Conservation (phyloP, 352 stramenopile species). For the Pythium oligandrum region DNA sequence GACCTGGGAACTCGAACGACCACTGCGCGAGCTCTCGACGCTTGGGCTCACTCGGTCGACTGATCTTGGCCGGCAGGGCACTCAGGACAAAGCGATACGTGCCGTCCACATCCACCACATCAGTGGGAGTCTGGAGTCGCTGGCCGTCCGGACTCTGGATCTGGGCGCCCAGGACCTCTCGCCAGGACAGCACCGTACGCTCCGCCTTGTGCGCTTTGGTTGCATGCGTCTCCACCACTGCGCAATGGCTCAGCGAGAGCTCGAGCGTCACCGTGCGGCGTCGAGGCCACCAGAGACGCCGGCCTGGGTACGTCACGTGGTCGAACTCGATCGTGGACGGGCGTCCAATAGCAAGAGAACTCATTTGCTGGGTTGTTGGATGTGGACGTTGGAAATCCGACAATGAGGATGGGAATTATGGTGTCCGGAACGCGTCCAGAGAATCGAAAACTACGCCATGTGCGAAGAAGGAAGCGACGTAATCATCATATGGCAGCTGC, state of each 20-base stretch:
- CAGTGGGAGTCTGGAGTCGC: constrained; percentile 21
- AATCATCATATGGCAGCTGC: too few relatives aligned
- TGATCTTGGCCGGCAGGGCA: constrained; percentile 26
- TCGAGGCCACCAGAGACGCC: too few relatives aligned
- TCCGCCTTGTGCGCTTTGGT: not conserved
- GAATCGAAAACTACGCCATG: too few relatives aligned
- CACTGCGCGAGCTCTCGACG: constrained; percentile 36
- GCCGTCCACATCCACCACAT: constrained; percentile 6
- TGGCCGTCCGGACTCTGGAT: constrained; percentile 39
- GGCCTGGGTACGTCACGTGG: too few relatives aligned
- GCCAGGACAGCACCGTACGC: constrained; percentile 29
- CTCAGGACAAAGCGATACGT: constrained; percentile 46
- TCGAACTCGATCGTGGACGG: too few relatives aligned
- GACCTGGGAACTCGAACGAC: constrained; percentile 41
- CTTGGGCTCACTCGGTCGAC: constrained; percentile 25
- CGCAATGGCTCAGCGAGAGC: constrained; percentile 7
- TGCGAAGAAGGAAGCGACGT: too few relatives aligned
- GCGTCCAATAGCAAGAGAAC: too few relatives aligned
- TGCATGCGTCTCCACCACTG: not conserved
- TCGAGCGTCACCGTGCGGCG: constrained; percentile 8
- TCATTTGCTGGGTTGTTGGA: too few relatives aligned
- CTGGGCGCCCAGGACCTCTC: constrained; percentile 49
- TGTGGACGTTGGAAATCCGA: too few relatives aligned
- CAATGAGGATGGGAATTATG: too few relatives aligned
- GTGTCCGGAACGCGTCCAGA: too few relatives aligned